Percentiles rank a stretch among this genome's conserved stretches.
phyloP scores from a whole-genome alignment of 306 rosid genomes.

The Sesbania bispinosa region DNA sequence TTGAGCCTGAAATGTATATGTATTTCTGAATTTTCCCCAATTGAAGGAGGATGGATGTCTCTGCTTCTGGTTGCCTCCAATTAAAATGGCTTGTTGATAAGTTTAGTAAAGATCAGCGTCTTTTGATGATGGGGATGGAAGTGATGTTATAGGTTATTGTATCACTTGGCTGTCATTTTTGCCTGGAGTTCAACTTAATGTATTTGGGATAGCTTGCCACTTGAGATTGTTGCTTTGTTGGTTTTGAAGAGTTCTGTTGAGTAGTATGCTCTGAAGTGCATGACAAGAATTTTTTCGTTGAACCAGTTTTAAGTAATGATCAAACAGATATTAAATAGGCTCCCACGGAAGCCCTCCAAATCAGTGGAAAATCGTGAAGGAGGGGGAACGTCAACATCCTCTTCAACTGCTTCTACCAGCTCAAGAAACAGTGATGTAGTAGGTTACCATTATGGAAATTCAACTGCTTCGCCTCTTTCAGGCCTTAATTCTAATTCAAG shows the following conservation, averaged over 20 bases:
- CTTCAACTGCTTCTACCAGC: constrained; percentile 46
- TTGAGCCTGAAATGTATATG: constrained; percentile 18
- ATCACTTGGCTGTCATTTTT: too few relatives aligned
- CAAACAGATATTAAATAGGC: constrained; percentile 62
- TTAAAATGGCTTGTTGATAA: too few relatives aligned
- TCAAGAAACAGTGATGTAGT: constrained; percentile 39
- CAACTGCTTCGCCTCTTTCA: constrained; percentile 30
- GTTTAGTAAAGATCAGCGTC: background rate
- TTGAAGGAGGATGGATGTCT: too few relatives aligned
- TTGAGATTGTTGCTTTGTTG: constrained; percentile 30
- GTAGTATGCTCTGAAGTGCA: constrained; percentile 26
- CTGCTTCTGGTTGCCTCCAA: constrained; percentile 19
- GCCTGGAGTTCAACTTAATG: too few relatives aligned
- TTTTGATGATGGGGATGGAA: too few relatives aligned
- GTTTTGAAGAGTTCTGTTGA: constrained; percentile 2
- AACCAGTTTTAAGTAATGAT: constrained; percentile 47
- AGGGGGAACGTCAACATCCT: constrained; percentile 43
- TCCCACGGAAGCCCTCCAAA: constrained; percentile 62
- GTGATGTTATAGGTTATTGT: too few relatives aligned
- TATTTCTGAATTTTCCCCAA: too few relatives aligned
- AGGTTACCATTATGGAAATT: constrained; percentile 34
- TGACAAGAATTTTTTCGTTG: constrained; percentile 17
- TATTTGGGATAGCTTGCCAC: too few relatives aligned
- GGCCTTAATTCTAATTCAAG: too few relatives aligned
- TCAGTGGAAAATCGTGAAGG: constrained; percentile 61